These are phyloP conservation scores for Geranium rotundifolium DNA, from an alignment of 345 rosid species.

Conservation along the genomic window DNA sequence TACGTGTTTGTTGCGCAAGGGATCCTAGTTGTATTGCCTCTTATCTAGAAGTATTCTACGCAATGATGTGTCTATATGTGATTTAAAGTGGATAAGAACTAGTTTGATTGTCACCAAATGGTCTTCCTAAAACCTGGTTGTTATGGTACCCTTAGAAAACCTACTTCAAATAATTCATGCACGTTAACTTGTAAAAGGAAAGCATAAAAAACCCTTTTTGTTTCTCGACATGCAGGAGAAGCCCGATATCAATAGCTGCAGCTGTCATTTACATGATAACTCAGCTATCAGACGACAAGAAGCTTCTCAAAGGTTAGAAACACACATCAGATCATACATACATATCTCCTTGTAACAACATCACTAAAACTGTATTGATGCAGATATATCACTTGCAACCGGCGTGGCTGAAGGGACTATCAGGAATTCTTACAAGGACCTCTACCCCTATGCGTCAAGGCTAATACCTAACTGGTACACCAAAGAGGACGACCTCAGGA, in stretches of 20 bases:
- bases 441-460: conserved; percentile 25
- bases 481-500: conserved; percentile 32
- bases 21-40: too few relatives aligned
- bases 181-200: background rate
- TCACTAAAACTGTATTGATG: conserved; percentile 1
- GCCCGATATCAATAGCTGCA: conserved; percentile 50
- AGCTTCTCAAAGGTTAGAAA: conserved; percentile 35
- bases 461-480: conserved; percentile 42
- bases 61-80: too few relatives aligned
- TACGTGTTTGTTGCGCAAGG: background rate
- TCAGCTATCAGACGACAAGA: conserved; percentile 30
- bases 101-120: too few relatives aligned
- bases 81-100: too few relatives aligned
- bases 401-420: conserved; percentile 44
- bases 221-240: conserved; percentile 30
- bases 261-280: conserved; percentile 45
- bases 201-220: background rate
- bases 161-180: background rate
- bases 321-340: background rate
- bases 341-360: background rate
- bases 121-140: too few relatives aligned
- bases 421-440: conserved; percentile 39
- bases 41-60: too few relatives aligned
- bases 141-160: too few relatives aligned
- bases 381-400: conserved; percentile 39